These are phyloP conservation scores for Zoysia pacifica DNA, from an alignment of 176 grass and related monocot species.

Conservation along the genomic window DNA sequence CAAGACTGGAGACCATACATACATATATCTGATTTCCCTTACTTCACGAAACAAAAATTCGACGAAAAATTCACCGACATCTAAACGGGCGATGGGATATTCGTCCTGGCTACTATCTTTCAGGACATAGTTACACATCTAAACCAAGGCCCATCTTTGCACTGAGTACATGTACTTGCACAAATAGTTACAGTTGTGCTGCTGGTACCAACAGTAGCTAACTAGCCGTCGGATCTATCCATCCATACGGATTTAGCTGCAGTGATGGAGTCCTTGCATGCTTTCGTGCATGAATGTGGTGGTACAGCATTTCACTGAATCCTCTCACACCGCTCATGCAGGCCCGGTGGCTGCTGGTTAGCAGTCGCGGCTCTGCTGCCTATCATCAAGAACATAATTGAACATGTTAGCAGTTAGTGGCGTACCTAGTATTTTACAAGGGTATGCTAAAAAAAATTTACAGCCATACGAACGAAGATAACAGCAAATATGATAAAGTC, in stretches of 20 bases:
- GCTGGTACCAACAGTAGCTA: conserved; percentile 25
- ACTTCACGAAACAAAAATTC: not conserved
- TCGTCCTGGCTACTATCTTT: conserved; percentile 4
- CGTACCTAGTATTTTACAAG: no score
- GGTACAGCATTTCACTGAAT: conserved; percentile 24
- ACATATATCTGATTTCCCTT: not conserved
- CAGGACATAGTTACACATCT: not conserved
- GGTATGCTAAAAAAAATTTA: no score
- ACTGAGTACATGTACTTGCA: conserved; percentile 50
- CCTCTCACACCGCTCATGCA: conserved; percentile 31
- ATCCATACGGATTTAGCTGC: conserved; percentile 21
- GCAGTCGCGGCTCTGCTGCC: conserved; percentile 10
- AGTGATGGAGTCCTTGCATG: conserved; percentile 21
- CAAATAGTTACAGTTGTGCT: conserved; percentile 40
- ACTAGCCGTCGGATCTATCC: not conserved
- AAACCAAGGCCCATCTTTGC: conserved; percentile 43
- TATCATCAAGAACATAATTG: conserved; percentile 22
- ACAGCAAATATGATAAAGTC: no score
- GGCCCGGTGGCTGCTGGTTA: conserved; percentile 21
- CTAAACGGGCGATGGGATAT: conserved; percentile 30
- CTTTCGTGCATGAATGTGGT: conserved; percentile 26
- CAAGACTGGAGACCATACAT: conserved; percentile 5
- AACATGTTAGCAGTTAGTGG: not conserved
- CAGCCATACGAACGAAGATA: no score
- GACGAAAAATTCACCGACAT: conserved; percentile 7